Percentiles rank a stretch among this genome's conserved stretches.
These are phyloP conservation scores for Hypoxylon sp. DNA, from an alignment of 2,329 filamentous ascomycete genomes.

Conservation along the genomic window DNA sequence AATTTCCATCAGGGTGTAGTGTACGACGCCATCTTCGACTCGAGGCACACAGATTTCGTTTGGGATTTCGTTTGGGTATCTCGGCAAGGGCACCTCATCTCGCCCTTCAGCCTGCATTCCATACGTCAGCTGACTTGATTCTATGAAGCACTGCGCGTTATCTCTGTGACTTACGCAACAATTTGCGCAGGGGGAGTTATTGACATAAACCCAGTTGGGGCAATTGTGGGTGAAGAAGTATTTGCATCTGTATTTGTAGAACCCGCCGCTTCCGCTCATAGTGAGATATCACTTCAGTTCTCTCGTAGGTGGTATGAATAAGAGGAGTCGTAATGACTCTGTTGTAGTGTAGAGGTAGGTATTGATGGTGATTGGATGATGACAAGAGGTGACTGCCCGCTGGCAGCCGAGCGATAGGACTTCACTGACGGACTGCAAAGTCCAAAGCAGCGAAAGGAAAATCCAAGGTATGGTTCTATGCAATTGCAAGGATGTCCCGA, in stretches of 20 bases:
- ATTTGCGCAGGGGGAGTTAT: constrained; percentile 57
- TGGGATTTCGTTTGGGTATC: constrained; percentile 52
- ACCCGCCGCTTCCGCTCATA: constrained; percentile 55
- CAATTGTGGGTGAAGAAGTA: constrained; percentile 62
- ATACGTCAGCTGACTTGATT: constrained; percentile 18
- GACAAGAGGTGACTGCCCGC: constrained; percentile 39
- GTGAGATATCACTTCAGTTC: constrained; percentile 11
- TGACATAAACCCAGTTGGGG: constrained; percentile 63
- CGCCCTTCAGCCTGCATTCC: constrained; percentile 57
- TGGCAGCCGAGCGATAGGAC: constrained; percentile 43
- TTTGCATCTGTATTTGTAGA: constrained; percentile 64
- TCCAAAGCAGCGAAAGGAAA: constrained; percentile 36
- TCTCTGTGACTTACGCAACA: constrained; percentile 55
- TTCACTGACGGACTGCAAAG: constrained; percentile 34
- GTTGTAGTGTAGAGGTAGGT: constrained; percentile 8
- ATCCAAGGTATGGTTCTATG: constrained; percentile 14
- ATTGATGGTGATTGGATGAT: too few species aligned
- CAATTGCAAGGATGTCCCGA: constrained; percentile 30
- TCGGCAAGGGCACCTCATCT: constrained; percentile 49
- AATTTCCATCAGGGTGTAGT: constrained; percentile 59
- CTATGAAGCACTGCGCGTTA: constrained; percentile 4
- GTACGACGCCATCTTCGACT: constrained; percentile 55
- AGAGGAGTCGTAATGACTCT: constrained; percentile 6
- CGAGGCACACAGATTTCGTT: constrained; percentile 57
- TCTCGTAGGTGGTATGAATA: constrained; percentile 1